phyloP scores from a whole-genome alignment of 2,329 filamentous ascomycete genomes.

The Zopfia rhizophila region DNA sequence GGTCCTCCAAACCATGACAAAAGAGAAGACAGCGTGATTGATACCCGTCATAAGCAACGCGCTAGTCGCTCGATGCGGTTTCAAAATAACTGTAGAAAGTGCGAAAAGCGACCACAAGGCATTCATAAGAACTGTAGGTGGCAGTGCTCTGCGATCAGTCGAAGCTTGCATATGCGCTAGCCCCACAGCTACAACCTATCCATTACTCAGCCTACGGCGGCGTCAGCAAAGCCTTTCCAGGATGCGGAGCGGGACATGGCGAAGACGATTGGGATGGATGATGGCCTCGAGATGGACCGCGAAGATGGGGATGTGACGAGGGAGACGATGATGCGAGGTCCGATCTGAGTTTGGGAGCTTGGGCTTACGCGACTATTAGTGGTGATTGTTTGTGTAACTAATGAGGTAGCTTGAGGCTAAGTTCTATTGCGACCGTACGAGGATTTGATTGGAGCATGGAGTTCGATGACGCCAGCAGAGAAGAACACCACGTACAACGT shows the following conservation, averaged over 20 bases:
- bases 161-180: slow-evolving; percentile 24
- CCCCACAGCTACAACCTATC: slow-evolving; percentile 26
- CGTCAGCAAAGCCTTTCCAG: slow-evolving; percentile 29
- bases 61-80: slow-evolving; percentile 25
- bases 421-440: no score
- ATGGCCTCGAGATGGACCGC: no score
- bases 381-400: no score
- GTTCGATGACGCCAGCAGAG: no score
- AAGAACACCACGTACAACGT: no score
- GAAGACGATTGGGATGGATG: no score
- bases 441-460: no score
- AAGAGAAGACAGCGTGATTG: slow-evolving; percentile 25
- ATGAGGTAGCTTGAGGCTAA: no score
- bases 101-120: slow-evolving; percentile 24
- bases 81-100: slow-evolving; percentile 21
- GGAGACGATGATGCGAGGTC: no score
- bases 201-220: slow-evolving; percentile 16
- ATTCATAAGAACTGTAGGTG: slow-evolving; percentile 24
- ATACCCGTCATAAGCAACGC: slow-evolving; percentile 26
- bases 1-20: slow-evolving; percentile 12
- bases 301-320: no score
- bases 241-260: slow-evolving; percentile 27
- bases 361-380: no score
- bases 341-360: no score
- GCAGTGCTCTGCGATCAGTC: slow-evolving; percentile 16